These are phyloP conservation scores for Zea luxurians DNA, from an alignment of 176 grass and related monocot species.

Conservation along the genomic window DNA sequence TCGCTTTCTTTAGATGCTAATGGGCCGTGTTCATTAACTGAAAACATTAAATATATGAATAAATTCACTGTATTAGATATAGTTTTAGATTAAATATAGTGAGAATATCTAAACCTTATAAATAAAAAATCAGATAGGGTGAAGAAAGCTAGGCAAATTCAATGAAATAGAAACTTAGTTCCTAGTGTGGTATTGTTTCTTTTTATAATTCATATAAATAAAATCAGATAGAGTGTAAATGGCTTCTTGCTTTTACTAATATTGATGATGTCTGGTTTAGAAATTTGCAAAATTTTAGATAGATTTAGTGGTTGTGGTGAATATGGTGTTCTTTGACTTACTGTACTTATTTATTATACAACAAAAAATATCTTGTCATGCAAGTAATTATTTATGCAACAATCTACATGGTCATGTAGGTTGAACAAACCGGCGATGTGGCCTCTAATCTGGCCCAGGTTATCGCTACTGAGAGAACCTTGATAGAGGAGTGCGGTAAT, in stretches of 20 bases:
- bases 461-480: constrained; percentile 48
- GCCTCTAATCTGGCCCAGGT: constrained; percentile 58
- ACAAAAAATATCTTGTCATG: background rate
- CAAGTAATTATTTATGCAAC: background rate
- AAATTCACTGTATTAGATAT: background rate
- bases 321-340: background rate
- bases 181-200: no score
- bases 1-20: no score
- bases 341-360: background rate
- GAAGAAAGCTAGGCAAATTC: background rate
- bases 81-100: background rate
- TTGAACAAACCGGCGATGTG: constrained; percentile 48
- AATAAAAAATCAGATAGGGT: no score
- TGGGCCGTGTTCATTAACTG: background rate
- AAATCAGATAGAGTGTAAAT: no score
- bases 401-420: constrained; percentile 35
- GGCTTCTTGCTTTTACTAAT: background rate
- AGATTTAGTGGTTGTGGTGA: background rate
- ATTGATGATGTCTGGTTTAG: background rate
- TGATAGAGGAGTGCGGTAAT: constrained; percentile 80
- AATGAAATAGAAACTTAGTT: background rate
- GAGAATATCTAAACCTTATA: no score
- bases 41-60: background rate
- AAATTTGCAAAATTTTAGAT: background rate
- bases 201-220: no score